phyloP scores from a whole-genome alignment of 2,329 filamentous ascomycete genomes.

The Penicillium sp. region DNA sequence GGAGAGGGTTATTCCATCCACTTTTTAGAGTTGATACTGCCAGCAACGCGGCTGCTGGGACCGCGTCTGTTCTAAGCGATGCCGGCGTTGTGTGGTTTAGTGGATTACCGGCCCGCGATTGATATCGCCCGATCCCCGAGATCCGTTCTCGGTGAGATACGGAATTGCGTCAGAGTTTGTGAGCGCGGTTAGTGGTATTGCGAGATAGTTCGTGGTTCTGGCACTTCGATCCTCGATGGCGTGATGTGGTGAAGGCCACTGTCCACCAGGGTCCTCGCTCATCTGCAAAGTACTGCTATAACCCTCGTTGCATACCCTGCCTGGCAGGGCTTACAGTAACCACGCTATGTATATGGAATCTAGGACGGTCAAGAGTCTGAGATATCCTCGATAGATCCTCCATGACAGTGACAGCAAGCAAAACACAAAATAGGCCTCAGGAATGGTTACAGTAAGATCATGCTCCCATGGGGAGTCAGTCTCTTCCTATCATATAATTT shows the following conservation, averaged over 20 bases:
- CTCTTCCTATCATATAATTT: conserved; percentile 47
- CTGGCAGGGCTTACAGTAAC: not conserved
- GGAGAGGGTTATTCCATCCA: not conserved
- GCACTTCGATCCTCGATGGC: not conserved
- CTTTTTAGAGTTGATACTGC: not conserved
- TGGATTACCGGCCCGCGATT: conserved; percentile 3
- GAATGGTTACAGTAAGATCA: conserved; percentile 41
- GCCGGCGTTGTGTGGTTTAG: not conserved
- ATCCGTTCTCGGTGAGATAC: not conserved
- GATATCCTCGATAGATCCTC: not conserved
- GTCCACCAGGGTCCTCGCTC: not conserved
- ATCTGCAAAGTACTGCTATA: no score
- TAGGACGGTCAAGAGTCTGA: not conserved
- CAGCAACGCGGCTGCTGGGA: not conserved
- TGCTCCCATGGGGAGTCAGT: conserved; percentile 39
- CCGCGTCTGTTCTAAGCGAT: not conserved
- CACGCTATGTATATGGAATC: no score
- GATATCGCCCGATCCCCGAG: conserved; percentile 6
- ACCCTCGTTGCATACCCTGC: not conserved
- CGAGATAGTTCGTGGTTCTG: not conserved
- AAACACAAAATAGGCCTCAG: conserved; percentile 34
- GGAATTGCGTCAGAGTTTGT: not conserved
- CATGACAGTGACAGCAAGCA: conserved; percentile 1
- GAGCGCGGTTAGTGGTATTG: not conserved
- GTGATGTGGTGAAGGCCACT: not conserved